Conservation (phyloP, 768 basidiomycete genomes). For the Pholiota molesta region DNA sequence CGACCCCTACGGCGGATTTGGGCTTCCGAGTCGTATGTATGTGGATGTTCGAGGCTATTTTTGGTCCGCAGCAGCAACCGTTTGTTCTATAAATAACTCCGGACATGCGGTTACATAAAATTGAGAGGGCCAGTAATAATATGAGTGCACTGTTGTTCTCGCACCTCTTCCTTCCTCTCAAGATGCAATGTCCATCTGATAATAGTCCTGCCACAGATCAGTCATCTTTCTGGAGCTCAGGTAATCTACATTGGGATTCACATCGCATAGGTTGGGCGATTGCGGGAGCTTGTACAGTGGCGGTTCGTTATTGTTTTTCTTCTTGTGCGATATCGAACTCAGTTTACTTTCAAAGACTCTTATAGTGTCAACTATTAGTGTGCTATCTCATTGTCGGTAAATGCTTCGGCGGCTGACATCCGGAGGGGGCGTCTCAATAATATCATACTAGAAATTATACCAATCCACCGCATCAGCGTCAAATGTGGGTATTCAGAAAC, state of each 20-base stretch:
- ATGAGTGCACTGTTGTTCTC: background rate
- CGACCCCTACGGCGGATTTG: too few relatives aligned
- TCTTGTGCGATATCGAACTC: background rate
- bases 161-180: background rate
- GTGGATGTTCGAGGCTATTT: too few relatives aligned
- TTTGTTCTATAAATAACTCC: background rate
- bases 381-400: slow-evolving; percentile 67
- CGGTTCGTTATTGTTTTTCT: slow-evolving; percentile 38
- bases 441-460: slow-evolving; percentile 61
- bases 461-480: slow-evolving; percentile 73
- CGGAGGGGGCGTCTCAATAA: background rate
- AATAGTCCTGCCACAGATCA: slow-evolving; percentile 56
- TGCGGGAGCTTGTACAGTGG: slow-evolving; percentile 60
- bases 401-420: slow-evolving; percentile 20
- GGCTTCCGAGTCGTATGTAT: too few relatives aligned
- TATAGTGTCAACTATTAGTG: slow-evolving; percentile 56
- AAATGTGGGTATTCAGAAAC: slow-evolving; percentile 56
- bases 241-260: slow-evolving; percentile 53
- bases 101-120: background rate
- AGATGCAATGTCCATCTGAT: slow-evolving; percentile 50
- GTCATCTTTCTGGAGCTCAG: slow-evolving; percentile 52
- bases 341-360: slow-evolving; percentile 48
- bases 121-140: background rate
- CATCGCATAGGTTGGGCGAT: slow-evolving; percentile 77
- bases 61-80: too few relatives aligned